Evolutionary conservation across 176 grass and related monocot genomes (phyloP).

Genomic region (Dactylis glomerata): DNA sequence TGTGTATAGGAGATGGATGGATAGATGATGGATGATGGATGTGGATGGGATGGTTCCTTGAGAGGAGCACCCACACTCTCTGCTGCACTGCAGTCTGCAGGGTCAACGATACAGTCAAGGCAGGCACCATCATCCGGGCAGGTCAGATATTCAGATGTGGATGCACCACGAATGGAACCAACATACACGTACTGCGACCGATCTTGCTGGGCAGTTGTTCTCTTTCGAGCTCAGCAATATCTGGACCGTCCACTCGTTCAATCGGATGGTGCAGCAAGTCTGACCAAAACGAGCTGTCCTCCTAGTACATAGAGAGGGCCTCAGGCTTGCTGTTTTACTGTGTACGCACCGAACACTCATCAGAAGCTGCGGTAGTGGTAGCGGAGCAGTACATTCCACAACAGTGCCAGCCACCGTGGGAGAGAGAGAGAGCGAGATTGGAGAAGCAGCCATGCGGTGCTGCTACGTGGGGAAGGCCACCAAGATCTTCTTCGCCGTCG

Average conservation of each 20-base stretch:
- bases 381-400: neutral
- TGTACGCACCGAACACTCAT: neutral
- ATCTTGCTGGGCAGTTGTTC: neutral
- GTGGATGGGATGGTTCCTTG: neutral
- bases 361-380: neutral
- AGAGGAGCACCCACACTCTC: neutral
- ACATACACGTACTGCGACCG: neutral
- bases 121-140: neutral
- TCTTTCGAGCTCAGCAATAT: neutral
- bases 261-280: neutral
- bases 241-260: neutral
- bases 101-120: neutral
- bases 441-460: slow-evolving; percentile 33
- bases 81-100: neutral
- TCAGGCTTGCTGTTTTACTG: neutral
- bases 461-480: slow-evolving; percentile 95
- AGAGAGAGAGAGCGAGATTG: neutral
- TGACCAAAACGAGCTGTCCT: neutral
- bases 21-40: too few species aligned
- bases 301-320: neutral
- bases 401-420: neutral
- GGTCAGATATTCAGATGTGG: neutral
- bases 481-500: slow-evolving; percentile 77
- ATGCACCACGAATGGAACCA: neutral
- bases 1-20: neutral